Base-by-base conservation (phyloP, 2,329 filamentous ascomycete genomes). In the Botrytis fragariae region DNA sequence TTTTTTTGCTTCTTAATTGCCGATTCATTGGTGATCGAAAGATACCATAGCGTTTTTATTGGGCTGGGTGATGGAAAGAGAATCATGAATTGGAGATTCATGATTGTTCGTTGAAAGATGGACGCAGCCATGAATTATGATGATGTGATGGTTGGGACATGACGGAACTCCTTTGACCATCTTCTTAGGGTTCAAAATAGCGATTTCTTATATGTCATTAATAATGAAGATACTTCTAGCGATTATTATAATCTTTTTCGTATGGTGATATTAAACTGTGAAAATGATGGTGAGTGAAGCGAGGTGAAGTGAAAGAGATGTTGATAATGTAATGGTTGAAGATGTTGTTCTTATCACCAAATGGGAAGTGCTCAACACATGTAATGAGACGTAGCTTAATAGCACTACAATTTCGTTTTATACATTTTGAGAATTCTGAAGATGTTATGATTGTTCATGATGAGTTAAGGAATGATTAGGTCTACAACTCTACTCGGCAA, bases 31-130 rank as follows among this genome's bases (percentile, higher is more conserved):
- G 54, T 37, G 20, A 3, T 35, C 4, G 25, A n/a, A 59, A 70
- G n/a, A 70, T 70, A 61, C 54, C 54, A 71, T 45, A 48, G 69
- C 39, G 32, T 51, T 71, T 71, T 42, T n/a, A 32, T 14, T 29
- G 57, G 42, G 32, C 25, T 64, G 59, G 54, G 54, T 35, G 7
- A 32, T 29, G 45, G 48, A 57, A 54, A 35, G 37, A 32, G 20
- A 57, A 14, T 39, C 25, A 68, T 57, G 25, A 35, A 67, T 67
- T 67, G 25, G 32, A 12, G 9, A 22, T 20, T 68, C 32, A 57
- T 57, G 35, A 57, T 57, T 42, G 39, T 44, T 57, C 9, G 35
- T 57, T 54, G 64, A 57, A 6, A 57, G n/a, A 37, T 51, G n/a
- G 65, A 68, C 39, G 35, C 14, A 57, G 51, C 51, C 51, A 57